Evolutionary conservation across 1,139 yeast genomes (phyloP), one percentile per base, ranked within the genome.

Genomic region (Scheffersomyces stambukii): DNA sequence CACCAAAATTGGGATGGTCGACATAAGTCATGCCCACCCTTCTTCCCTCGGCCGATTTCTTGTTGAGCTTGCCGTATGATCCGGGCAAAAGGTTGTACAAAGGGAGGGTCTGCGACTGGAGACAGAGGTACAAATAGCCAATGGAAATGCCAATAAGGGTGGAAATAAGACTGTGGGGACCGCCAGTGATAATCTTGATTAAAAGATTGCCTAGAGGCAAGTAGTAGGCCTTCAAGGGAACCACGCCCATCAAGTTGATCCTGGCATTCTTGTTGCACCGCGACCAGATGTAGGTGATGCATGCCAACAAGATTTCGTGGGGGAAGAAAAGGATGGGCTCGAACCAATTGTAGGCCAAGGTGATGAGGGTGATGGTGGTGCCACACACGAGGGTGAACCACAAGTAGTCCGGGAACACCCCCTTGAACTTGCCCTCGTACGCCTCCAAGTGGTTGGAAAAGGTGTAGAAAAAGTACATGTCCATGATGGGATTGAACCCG

Each of bases 261-360:
- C 57, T 57, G 23, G 72, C 61, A 43, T 68, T 63, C 47, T 75
- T 72, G 48, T 62, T 67, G 2, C 64, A 54, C 23, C 81, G 54
- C 12, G 80, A 71, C 82, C 82, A 77, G 19, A 77, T 65, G 45
- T 67, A 77, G 3, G 79, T 70, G 30, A 77, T 60, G 23, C 81
- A 74, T 5, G 76, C 65, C 19, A 73, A 50, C 52, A 75, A 57
- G 55, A 58, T 54, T 27, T 49, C 56, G 37, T 63, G 68, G 0
- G 59, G 50, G 24, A 47, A 37, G 30, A 46, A 47, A 6, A 19
- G n/a, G 13, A 23, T 10, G 1, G 42, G 35, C 24, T 48, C 50
- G 9, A 60, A 38, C 6, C 49, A 33, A n/a, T 49, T 47, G 28
- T 64, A 57, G 5, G 54, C 33, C 5, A 61, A 36, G 9, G 64